Evolutionary conservation across 2,329 filamentous ascomycete species (phyloP).

Genomic region (Huntiella savannae): DNA sequence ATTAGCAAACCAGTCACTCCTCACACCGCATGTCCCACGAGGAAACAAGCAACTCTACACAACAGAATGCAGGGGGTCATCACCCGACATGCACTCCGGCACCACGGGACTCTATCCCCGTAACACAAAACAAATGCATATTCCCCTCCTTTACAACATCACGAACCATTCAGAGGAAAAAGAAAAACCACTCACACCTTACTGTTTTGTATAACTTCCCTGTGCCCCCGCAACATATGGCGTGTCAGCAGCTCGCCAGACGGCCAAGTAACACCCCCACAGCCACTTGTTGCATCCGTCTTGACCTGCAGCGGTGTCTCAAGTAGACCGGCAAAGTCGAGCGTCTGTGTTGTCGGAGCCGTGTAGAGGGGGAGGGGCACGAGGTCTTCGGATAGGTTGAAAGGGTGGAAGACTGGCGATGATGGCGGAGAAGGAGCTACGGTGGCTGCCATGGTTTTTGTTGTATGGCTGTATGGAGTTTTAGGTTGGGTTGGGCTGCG

Average conservation of each 20-base stretch:
- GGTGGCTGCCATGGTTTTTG: background rate
- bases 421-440: background rate
- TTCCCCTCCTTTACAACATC: background rate
- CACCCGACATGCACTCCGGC: no score
- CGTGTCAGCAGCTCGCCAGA: constrained; percentile 75
- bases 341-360: constrained; percentile 28
- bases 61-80: no score
- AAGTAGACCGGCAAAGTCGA: constrained; percentile 58
- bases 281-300: constrained; percentile 73
- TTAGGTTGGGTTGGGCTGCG: background rate
- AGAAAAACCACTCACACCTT: constrained; percentile 43
- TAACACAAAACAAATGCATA: background rate
- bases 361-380: constrained; percentile 43
- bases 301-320: constrained; percentile 51
- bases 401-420: constrained; percentile 27
- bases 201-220: constrained; percentile 40
- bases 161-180: background rate
- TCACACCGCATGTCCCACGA: background rate
- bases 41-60: background rate
- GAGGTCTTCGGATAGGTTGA: constrained; percentile 33
- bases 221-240: constrained; percentile 64
- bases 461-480: no score
- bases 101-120: background rate
- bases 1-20: background rate
- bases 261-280: constrained; percentile 87